Percentiles rank a stretch among this genome's conserved stretches.
phyloP scores from a whole-genome alignment of 768 basidiomycete genomes.

The Mycena rebaudengoi region DNA sequence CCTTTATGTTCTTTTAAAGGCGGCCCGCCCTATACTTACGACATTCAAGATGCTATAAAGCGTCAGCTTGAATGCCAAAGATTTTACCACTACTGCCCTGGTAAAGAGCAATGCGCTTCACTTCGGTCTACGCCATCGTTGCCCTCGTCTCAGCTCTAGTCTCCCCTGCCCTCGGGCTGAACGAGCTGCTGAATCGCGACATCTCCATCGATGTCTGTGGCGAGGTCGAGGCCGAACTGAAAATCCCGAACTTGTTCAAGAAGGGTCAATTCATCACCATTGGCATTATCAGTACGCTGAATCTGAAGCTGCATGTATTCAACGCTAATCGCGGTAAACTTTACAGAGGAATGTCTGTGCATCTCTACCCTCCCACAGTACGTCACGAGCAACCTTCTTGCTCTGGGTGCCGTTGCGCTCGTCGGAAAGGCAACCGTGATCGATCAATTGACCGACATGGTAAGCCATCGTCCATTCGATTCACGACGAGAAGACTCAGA shows the following conservation, averaged over 20 bases:
- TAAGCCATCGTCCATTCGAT: constrained; percentile 27
- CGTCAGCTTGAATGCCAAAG: too few species aligned
- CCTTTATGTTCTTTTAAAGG: too few species aligned
- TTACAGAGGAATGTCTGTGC: constrained; percentile 53
- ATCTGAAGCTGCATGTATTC: neutral
- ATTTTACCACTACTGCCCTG: too few species aligned
- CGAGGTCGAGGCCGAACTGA: constrained; percentile 41
- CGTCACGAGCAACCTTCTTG: constrained; percentile 41
- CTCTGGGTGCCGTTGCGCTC: constrained; percentile 36
- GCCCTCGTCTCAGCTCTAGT: neutral
- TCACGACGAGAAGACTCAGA: neutral
- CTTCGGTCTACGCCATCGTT: neutral
- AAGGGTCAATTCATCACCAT: constrained; percentile 33
- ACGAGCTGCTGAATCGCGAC: neutral
- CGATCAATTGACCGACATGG: constrained; percentile 44
- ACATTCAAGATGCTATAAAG: too few species aligned
- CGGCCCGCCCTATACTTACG: too few species aligned
- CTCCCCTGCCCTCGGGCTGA: neutral
- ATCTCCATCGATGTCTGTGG: constrained; percentile 47
- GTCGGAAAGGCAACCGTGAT: constrained; percentile 41
- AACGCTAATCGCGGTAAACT: neutral
- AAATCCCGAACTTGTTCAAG: constrained; percentile 31
- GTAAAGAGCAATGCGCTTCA: constrained; percentile 1
- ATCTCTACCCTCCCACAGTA: constrained; percentile 46
- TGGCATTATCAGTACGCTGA: constrained; percentile 41